Base-by-base conservation (phyloP, 768 basidiomycete species). In the Auricularia cornea region DNA sequence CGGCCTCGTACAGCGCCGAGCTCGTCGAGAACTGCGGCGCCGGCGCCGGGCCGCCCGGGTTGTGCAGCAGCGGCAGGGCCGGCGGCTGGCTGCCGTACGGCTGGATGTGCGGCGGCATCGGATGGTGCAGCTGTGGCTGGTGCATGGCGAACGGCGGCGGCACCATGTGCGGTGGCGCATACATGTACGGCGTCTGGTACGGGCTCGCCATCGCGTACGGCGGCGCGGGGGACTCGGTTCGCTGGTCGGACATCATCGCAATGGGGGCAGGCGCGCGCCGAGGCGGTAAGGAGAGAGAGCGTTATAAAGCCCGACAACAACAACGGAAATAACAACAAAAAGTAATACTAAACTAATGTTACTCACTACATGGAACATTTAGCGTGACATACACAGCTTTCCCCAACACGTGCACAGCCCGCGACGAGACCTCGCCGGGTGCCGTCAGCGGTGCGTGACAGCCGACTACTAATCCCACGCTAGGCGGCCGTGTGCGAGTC, bases 41-140 rank as follows among this genome's bases (percentile, higher is more conserved):
- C 56, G 60, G 62, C 33, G 59, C 67, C 62, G 20, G 66, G 51
- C 18, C 65, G 81, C n/a, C 80, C 76, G 48, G 71, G 67, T 33
- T 77, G 80, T 62, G 76, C 62, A 44, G 70, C 69, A 16, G 77
- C 74, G 30, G 79, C 67, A 38, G 72, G 66, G n/a, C 69, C 64
- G 48, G 71, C 69, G 51, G 68, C 68, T 52, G 76, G 77, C 62
- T 79, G 78, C 31, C 79, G 75, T 57, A 29, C 0, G 44, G 54
- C 54, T 57, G 54, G 28, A 29, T 6, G 28, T 57, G 54, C 30
- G 26, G 54, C 54, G 30, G 28, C 18, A 57, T 28, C 51, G 20
- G 54, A 16, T 57, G 54, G 30, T 57, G 54, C 54, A 29, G 23
- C 12, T 5, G 16, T 26, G 14, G 23, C 28, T 57, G 54, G 54